A percentile compares a stretch with the other conserved stretches of the same genome.
These are phyloP conservation scores for Sporothrix mexicana DNA, from an alignment of 2,329 filamentous ascomycete species.

Conservation along the genomic window DNA sequence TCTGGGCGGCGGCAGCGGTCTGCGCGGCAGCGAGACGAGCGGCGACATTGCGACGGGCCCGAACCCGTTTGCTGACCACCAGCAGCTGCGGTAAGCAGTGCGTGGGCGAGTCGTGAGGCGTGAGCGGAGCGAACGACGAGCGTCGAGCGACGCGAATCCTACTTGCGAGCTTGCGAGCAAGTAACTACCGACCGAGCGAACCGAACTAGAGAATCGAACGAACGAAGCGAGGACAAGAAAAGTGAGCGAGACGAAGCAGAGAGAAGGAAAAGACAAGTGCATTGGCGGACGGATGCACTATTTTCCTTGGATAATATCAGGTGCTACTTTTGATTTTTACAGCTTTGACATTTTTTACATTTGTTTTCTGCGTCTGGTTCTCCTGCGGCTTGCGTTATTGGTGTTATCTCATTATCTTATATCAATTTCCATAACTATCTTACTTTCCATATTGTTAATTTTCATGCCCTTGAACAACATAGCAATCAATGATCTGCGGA, in stretches of 20 bases:
- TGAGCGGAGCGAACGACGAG: not conserved
- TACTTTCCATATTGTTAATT: not conserved
- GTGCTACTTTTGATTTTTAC: not conserved
- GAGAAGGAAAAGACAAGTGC: not conserved
- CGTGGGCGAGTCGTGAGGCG: not conserved
- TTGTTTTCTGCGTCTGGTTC: not conserved
- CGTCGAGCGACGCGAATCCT: not conserved
- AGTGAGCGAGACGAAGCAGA: not conserved
- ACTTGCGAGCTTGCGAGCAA: not conserved
- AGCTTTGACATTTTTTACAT: not conserved
- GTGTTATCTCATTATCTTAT: not conserved
- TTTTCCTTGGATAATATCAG: conserved; percentile 3
- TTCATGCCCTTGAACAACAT: not conserved
- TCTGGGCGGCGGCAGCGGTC: not conserved
- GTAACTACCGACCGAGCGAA: not conserved
- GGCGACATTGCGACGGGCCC: conserved; percentile 33
- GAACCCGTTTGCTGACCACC: conserved; percentile 38
- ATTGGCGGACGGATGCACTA: not conserved
- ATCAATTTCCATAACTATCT: not conserved
- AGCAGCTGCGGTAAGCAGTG: conserved; percentile 36
- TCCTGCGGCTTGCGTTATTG: not conserved
- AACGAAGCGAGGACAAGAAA: not conserved
- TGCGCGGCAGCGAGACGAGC: conserved; percentile 23
- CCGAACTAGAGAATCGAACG: not conserved
- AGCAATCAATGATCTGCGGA: not conserved